Conservation (phyloP, 2,329 filamentous ascomycete species). For the Gremmenia infestans region DNA sequence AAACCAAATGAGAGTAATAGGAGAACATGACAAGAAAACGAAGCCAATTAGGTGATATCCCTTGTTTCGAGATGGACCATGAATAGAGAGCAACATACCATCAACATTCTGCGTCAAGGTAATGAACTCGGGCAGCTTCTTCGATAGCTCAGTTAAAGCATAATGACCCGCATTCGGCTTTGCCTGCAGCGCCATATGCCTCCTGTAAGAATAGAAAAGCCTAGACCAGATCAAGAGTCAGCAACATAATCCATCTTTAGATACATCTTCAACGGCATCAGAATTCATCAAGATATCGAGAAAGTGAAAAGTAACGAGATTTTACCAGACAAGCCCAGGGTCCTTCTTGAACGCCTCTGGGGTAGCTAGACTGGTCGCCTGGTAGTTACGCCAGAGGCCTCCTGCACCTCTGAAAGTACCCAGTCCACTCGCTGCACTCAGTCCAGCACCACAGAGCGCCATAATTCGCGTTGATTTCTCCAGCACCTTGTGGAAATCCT, state of each 20-base stretch:
- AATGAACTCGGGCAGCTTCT: slow-evolving; percentile 57
- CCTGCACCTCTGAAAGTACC: slow-evolving; percentile 83
- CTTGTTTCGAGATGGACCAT: not conserved
- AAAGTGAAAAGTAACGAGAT: too few relatives aligned
- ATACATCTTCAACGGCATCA: too few relatives aligned
- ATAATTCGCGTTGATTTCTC: slow-evolving; percentile 19
- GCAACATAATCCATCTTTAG: too few relatives aligned
- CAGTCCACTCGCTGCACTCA: slow-evolving; percentile 55
- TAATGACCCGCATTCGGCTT: slow-evolving; percentile 74
- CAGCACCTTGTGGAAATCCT: slow-evolving; percentile 20
- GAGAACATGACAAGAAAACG: not conserved
- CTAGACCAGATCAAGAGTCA: too few relatives aligned
- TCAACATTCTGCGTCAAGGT: slow-evolving; percentile 88
- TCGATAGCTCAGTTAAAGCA: slow-evolving; percentile 71
- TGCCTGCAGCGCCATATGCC: slow-evolving; percentile 72
- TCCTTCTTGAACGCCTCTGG: slow-evolving; percentile 68
- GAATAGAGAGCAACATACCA: slow-evolving; percentile 36
- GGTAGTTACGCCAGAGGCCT: slow-evolving; percentile 78
- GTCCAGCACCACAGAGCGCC: slow-evolving; percentile 46
- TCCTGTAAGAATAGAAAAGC: slow-evolving; percentile 77
- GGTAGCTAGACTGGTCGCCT: slow-evolving; percentile 69
- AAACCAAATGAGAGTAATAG: not conserved
- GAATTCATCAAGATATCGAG: too few relatives aligned
- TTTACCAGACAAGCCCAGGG: slow-evolving; percentile 73
- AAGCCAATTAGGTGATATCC: not conserved